Conservation (phyloP, 305 asterid species). For the Solanum hybrid region DNA sequence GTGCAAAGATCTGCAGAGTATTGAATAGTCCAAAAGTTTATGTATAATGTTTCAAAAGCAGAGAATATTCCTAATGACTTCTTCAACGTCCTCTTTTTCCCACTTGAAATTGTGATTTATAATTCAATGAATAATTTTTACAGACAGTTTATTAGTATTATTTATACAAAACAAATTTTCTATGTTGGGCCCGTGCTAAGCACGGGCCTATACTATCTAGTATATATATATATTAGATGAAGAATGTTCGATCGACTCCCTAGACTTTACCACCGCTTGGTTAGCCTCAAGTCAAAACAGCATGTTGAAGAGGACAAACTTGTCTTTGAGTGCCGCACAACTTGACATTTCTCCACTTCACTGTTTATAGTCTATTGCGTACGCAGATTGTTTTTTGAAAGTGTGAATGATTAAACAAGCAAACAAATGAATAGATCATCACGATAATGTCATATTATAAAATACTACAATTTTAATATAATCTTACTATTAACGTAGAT, state of each 20-base stretch:
- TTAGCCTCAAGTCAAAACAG: background rate
- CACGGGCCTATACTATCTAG: too few species aligned
- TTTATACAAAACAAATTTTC: too few species aligned
- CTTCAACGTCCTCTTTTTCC: too few species aligned
- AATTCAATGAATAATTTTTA: too few species aligned
- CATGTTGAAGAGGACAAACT: background rate
- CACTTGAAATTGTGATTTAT: too few species aligned
- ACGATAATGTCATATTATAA: background rate
- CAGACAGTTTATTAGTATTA: too few species aligned
- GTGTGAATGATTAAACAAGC: background rate
- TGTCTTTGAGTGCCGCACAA: background rate
- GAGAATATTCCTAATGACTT: too few species aligned
- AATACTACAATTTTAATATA: background rate
- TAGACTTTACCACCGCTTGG: background rate
- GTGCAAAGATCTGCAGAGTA: too few species aligned
- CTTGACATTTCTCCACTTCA: background rate
- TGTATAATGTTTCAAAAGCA: too few species aligned
- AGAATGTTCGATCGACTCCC: too few species aligned
- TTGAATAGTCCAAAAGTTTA: too few species aligned
- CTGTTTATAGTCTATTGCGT: background rate
- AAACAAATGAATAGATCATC: background rate
- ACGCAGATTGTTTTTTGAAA: background rate
- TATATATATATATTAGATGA: background rate
- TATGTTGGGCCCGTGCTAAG: too few species aligned
- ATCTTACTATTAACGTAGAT: background rate